phyloP scores from a whole-genome alignment of 352 stramenopile genomes.

The Phytophthora palmivora region DNA sequence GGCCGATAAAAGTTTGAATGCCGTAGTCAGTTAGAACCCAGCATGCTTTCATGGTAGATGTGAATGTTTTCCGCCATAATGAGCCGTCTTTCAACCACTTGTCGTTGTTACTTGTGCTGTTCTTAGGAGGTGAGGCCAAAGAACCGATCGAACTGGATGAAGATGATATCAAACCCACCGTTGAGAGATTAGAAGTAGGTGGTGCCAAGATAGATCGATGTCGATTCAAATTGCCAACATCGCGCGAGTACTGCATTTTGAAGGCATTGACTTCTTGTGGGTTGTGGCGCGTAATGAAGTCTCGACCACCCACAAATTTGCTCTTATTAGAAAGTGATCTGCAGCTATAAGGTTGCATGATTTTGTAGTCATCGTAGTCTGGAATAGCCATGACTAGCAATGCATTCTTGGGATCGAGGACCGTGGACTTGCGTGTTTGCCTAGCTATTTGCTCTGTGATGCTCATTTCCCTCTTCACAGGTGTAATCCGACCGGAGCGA shows the following conservation, averaged over 20 bases:
- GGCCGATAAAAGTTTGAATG: conserved; percentile 66
- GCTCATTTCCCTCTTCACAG: conserved; percentile 58
- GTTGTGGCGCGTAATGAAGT: conserved; percentile 79
- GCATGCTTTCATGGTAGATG: conserved; percentile 58
- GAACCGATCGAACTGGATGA: conserved; percentile 31
- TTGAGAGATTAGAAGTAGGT: conserved; percentile 34
- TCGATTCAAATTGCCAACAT: conserved; percentile 69
- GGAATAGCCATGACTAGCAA: conserved; percentile 75
- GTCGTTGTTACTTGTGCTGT: conserved; percentile 29
- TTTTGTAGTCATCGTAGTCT: conserved; percentile 82
- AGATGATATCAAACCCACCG: conserved; percentile 35
- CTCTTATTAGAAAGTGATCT: conserved; percentile 62
- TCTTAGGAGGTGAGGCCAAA: conserved; percentile 25
- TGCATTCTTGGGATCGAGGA: conserved; percentile 76
- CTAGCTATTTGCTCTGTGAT: conserved; percentile 74
- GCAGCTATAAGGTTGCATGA: conserved; percentile 80
- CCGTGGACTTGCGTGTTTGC: conserved; percentile 69
- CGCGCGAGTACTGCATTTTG: conserved; percentile 79
- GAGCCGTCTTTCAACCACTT: conserved; percentile 21
- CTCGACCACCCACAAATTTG: conserved; percentile 70
- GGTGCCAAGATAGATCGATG: conserved; percentile 69
- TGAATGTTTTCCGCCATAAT: conserved; percentile 61
- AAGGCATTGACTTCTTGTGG: conserved; percentile 78
- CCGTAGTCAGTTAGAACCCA: conserved; percentile 74
- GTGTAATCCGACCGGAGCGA: conserved; percentile 20